Conservation (phyloP, 192 early-diverging fungal genomes). For the Linnemannia hyalina region DNA sequence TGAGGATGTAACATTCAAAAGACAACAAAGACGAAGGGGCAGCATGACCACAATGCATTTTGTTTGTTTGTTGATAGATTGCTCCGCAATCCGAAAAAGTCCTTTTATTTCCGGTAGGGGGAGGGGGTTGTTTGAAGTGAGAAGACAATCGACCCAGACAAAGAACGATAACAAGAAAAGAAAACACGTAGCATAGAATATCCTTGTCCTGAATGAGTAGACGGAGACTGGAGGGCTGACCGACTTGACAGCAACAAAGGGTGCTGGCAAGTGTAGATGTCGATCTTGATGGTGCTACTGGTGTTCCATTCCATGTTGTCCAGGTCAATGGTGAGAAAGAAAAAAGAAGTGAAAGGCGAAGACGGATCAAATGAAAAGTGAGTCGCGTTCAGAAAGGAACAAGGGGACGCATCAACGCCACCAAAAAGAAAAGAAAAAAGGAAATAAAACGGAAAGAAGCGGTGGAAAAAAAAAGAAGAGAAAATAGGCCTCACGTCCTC, state of each 20-base stretch:
- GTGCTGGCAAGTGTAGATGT: neutral
- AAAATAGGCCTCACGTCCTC: neutral
- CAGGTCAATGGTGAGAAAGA: neutral
- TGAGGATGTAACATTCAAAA: neutral
- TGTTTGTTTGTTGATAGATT: neutral
- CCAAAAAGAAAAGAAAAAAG: neutral
- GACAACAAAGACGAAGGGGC: neutral
- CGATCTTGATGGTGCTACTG: neutral
- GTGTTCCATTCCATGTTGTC: neutral
- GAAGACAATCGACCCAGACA: neutral
- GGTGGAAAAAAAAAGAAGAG: neutral
- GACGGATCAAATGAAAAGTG: neutral
- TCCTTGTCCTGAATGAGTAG: neutral
- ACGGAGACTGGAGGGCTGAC: neutral
- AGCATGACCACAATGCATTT: neutral
- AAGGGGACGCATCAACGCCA: neutral
- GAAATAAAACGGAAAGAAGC: neutral
- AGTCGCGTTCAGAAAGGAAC: neutral
- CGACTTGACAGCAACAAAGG: neutral
- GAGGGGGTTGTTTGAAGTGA: no score
- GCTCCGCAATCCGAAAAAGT: neutral
- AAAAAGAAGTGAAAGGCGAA: neutral
- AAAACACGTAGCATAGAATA: neutral
- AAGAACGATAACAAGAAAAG: neutral
- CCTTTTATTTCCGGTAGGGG: neutral